phyloP scores from a whole-genome alignment of 441 rosid genomes.

The Euphorbia celastroides region DNA sequence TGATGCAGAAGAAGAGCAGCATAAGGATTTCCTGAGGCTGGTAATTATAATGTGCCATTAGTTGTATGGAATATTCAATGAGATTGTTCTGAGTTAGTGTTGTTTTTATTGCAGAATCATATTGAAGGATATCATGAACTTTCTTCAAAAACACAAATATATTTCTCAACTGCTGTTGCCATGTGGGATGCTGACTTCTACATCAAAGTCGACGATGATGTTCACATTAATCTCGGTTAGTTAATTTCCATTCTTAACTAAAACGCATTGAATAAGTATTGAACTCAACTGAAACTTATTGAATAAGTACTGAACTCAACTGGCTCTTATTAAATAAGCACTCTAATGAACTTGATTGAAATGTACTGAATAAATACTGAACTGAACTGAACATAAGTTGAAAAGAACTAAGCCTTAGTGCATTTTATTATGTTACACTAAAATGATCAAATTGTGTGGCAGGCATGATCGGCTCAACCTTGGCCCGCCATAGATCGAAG shows the following conservation, averaged over 20 bases:
- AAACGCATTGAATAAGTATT: too few species aligned
- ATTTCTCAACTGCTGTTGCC: slow-evolving; percentile 72
- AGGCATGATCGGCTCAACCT: slow-evolving; percentile 88
- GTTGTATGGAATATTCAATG: not conserved
- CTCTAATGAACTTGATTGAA: too few species aligned
- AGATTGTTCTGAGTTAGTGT: slow-evolving; percentile 5
- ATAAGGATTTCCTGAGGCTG: slow-evolving; percentile 76
- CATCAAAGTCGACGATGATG: slow-evolving; percentile 88
- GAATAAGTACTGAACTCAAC: too few species aligned
- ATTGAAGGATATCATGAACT: slow-evolving; percentile 83
- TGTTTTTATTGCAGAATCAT: slow-evolving; percentile 61
- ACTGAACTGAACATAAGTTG: too few species aligned
- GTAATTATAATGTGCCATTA: slow-evolving; percentile 27
- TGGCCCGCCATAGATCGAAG: slow-evolving; percentile 82
- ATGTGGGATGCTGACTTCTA: slow-evolving; percentile 97
- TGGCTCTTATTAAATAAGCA: too few species aligned
- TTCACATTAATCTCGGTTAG: slow-evolving; percentile 89
- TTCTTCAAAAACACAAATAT: slow-evolving; percentile 81
- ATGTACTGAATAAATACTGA: too few species aligned
- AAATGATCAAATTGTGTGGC: slow-evolving; percentile 20
- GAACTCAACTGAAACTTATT: too few species aligned
- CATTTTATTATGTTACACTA: slow-evolving; percentile 7
- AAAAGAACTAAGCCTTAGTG: too few species aligned
- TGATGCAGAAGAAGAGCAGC: slow-evolving; percentile 77
- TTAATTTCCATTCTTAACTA: slow-evolving; percentile 7